phyloP scores from a whole-genome alignment of 129 eudicot species.

The Flaveria ramosissima region DNA sequence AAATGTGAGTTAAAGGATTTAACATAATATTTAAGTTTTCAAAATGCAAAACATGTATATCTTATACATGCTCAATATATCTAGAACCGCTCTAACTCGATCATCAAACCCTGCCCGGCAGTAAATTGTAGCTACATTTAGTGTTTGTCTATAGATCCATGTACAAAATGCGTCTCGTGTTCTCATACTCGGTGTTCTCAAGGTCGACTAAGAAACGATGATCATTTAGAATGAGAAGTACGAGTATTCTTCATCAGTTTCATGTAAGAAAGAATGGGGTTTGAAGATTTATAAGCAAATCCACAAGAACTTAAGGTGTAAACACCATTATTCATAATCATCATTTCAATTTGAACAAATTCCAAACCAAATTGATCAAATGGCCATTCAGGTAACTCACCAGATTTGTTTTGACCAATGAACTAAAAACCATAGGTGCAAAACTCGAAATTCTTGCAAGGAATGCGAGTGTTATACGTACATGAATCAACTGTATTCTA shows the following conservation, averaged over 20 bases:
- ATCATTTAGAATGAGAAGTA: background rate
- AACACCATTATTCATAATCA: background rate
- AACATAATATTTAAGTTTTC: no score
- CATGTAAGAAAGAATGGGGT: background rate
- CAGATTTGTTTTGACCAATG: conserved; percentile 1
- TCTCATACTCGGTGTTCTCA: no score
- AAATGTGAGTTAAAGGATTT: no score
- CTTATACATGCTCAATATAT: no score
- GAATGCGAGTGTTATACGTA: conserved; percentile 24
- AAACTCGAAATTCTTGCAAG: conserved; percentile 20
- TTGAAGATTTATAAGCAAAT: background rate
- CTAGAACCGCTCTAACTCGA: no score
- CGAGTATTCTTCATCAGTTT: background rate
- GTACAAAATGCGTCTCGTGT: no score
- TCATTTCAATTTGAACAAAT: conserved; percentile 1
- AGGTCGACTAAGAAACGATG: no score
- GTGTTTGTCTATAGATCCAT: no score
- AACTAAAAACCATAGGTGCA: background rate
- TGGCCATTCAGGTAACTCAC: conserved; percentile 5
- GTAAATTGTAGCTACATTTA: no score
- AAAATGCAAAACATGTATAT: no score
- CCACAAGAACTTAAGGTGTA: background rate
- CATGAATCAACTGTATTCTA: conserved; percentile 21
- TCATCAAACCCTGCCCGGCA: no score
- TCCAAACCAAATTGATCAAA: conserved; percentile 8